Conservation (phyloP, 108 stramenopile genomes). For the Aurantiochytrium sp. region DNA sequence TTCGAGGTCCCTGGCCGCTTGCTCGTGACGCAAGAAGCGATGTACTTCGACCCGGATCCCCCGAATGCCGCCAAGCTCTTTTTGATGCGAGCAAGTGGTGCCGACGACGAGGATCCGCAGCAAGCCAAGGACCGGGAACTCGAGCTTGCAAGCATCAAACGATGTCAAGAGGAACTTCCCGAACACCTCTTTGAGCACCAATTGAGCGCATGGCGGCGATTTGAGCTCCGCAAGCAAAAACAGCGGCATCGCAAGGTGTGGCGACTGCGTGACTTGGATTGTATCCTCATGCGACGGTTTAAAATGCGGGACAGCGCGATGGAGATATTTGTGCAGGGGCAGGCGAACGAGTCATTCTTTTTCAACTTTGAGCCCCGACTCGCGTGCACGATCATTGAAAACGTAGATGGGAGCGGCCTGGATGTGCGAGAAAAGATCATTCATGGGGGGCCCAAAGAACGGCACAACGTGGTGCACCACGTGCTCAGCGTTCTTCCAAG, state of each 20-base stretch:
- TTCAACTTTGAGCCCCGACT: neutral
- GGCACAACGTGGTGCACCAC: neutral
- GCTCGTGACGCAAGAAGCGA: neutral
- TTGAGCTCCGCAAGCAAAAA: neutral
- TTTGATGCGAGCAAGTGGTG: neutral
- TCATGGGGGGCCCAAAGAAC: neutral
- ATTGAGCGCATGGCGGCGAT: neutral
- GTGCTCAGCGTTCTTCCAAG: neutral
- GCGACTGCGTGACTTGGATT: neutral
- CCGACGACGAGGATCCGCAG: neutral
- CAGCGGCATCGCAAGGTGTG: neutral
- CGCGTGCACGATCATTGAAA: neutral
- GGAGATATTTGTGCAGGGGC: neutral
- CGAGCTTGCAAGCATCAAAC: neutral
- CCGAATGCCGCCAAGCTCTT: neutral
- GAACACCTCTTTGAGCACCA: neutral
- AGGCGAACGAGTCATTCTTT: neutral
- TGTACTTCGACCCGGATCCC: neutral
- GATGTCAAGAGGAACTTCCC: neutral
- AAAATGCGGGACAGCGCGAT: neutral
- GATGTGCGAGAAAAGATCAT: neutral
- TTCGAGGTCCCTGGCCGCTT: slow-evolving; percentile 5
- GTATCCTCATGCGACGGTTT: neutral
- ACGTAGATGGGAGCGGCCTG: neutral
- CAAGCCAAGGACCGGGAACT: neutral